Base-by-base conservation (phyloP, 495 filamentous ascomycete species). In the Penicillium mononematosum region DNA sequence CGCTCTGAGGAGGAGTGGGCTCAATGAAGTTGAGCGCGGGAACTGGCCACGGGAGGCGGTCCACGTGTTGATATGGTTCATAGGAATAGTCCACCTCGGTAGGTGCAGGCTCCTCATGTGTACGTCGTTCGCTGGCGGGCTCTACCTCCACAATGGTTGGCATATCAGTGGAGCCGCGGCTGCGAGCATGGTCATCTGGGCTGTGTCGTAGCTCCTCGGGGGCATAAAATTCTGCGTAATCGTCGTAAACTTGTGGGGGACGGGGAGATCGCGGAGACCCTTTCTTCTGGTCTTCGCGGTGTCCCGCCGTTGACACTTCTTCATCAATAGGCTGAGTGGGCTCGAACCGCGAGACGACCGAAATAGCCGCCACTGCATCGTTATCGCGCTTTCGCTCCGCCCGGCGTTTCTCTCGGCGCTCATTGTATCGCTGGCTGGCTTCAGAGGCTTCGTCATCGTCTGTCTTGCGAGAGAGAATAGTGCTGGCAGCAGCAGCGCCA, bases 1-100 rank as follows among this genome's bases (percentile, higher is more conserved):
- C 12, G 48, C 78, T 81, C 6, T 70, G 70, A 20, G 78, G 78
- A 39, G 81, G 81, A 16, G 81, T 83, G 22, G 81, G 79, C 29
- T 77, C 66, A 44, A 80, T 80, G 29, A 81, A 68, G 24, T 70
- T 77, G 10, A 84, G 65, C 6, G 50, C 58, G 17, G 81, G 79
- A 38, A 83, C 73, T 24, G 68, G 65, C 78, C 80, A 82, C n/a
- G 79, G 78, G 7, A 78, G 63, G 22, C 49, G 59, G n/a, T 67
- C 58, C 8, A 51, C 56, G 20, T 64, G 58, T 31, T 73, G 64
- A 58, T 70, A 69, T 16, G 64, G 67, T 39, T 76, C 68, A 47
- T 55, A 61, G 16, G 60, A 56, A 45, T 60, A 65, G 16, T 59
- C 56, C 9, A 47, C 46, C 24, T 67, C 52, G 9, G 56, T 48